Base-by-base conservation (phyloP, 148 eudicot genomes). In the Camellia japonica region DNA sequence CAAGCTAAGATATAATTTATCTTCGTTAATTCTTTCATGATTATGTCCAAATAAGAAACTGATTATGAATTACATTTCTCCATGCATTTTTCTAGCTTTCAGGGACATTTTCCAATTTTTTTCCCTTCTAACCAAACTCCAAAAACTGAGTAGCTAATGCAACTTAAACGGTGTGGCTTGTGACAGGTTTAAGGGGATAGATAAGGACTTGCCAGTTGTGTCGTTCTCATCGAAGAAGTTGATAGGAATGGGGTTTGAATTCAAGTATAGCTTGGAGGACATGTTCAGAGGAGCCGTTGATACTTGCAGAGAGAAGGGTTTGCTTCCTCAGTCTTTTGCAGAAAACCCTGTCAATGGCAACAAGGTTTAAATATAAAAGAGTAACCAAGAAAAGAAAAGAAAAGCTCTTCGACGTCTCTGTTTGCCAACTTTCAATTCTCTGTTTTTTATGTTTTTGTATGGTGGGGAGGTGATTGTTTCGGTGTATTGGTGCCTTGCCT, bases 221-320 rank as follows among this genome's bases (percentile, higher is more conserved):
- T 78, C 78, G 23, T 92, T 95, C 81, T 93, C 97, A 46, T 92
- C 97, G 2, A 82, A 90, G 86, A 96, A 93, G 86, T 78, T 96
- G 82, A 58, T 41, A 23, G 89, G 83, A 0, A 78, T 87, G 86
- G 97, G 95, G 7, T 96, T 96, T 68, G 19, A 91, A 63, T 96
- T 92, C 86, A 91, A 93, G 88, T 90, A 92, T 76, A 87, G 84
- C 49, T 88, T 93, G 87, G 94, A 92, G 82, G 98, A 93, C 64
- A 96, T 96, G 99, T 93, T 83, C 80, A 88, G 77, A 74, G 99
- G 87, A 74, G 98, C 99, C 46, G 88, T 96, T 54, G 94, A 91
- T 51, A 90, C 87, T 15, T 96, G 97, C 80, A 81, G 97, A 78
- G 89, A 86, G 78, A 96, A 93, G 84, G 95, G 97, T 23, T 82